Conservation (phyloP, 106 monocot species). For the Hemerocallis citrina region DNA sequence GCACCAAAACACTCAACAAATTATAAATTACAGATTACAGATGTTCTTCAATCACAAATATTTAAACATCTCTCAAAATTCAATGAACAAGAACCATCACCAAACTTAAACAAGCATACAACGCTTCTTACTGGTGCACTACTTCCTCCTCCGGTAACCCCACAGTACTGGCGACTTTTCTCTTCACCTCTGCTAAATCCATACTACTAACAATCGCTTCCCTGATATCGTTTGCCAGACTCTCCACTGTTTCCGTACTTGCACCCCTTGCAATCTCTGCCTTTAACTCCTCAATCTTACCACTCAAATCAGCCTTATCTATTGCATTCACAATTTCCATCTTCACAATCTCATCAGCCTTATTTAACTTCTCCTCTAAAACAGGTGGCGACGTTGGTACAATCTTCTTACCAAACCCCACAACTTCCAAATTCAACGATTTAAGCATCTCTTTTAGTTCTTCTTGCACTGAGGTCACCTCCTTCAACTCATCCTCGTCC, state of each 20-base stretch:
- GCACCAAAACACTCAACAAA: too few relatives aligned
- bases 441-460: conserved; percentile 43
- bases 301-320: conserved; percentile 25
- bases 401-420: conserved; percentile 33
- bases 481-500: conserved; percentile 26
- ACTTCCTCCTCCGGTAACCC: conserved; percentile 20
- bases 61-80: too few relatives aligned
- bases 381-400: conserved; percentile 24
- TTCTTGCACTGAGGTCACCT: conserved; percentile 33
- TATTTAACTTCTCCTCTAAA: conserved; percentile 34
- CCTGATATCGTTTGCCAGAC: conserved; percentile 36
- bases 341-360: conserved; percentile 29
- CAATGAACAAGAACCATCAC: too few relatives aligned
- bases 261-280: conserved; percentile 33
- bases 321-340: conserved; percentile 48
- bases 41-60: too few relatives aligned
- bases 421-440: conserved; percentile 38
- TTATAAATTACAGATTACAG: too few relatives aligned
- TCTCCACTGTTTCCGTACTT: conserved; percentile 28
- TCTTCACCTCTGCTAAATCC: conserved; percentile 29
- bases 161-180: conserved; percentile 23
- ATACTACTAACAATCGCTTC: conserved; percentile 41
- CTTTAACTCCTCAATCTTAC: conserved; percentile 45
- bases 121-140: too few relatives aligned
- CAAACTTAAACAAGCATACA: too few relatives aligned